Evolutionary conservation across 2,329 filamentous ascomycete species (phyloP).

Genomic region (Nannizzia gypsea): DNA sequence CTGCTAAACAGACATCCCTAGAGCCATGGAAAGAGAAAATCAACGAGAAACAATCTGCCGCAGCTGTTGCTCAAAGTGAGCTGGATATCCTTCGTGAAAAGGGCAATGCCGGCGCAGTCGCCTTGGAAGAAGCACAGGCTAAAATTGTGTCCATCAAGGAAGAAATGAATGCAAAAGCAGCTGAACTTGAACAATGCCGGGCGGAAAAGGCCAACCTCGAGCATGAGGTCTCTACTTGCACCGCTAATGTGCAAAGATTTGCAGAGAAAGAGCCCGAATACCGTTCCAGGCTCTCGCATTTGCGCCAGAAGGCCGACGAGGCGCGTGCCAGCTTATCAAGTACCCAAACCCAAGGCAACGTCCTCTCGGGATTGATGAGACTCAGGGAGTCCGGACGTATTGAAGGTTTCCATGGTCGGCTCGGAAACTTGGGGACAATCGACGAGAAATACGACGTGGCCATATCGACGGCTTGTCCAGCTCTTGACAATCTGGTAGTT

Average conservation of each 20-base stretch:
- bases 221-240: conserved; percentile 60
- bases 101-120: conserved; percentile 72
- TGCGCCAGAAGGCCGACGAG: conserved; percentile 90
- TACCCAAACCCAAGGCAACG: conserved; percentile 85
- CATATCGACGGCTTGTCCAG: conserved; percentile 90
- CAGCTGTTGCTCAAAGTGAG: conserved; percentile 90
- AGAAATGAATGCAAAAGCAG: conserved; percentile 55
- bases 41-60: conserved; percentile 86
- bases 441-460: conserved; percentile 91
- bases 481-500: conserved; percentile 91
- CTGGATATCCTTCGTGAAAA: conserved; percentile 83
- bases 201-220: conserved; percentile 59
- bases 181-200: conserved; percentile 65
- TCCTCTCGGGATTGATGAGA: conserved; percentile 81
- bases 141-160: conserved; percentile 67
- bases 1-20: conserved; percentile 79
- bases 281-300: conserved; percentile 72
- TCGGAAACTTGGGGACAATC: conserved; percentile 88
- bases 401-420: conserved; percentile 88
- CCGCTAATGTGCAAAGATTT: conserved; percentile 61
- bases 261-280: conserved; percentile 67
- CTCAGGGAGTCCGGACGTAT: conserved; percentile 93
- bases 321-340: conserved; percentile 79
- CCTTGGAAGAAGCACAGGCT: conserved; percentile 67
- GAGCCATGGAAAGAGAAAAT: conserved; percentile 97